Conservation (phyloP, 768 basidiomycete genomes). For the Tephrocybe sp. region DNA sequence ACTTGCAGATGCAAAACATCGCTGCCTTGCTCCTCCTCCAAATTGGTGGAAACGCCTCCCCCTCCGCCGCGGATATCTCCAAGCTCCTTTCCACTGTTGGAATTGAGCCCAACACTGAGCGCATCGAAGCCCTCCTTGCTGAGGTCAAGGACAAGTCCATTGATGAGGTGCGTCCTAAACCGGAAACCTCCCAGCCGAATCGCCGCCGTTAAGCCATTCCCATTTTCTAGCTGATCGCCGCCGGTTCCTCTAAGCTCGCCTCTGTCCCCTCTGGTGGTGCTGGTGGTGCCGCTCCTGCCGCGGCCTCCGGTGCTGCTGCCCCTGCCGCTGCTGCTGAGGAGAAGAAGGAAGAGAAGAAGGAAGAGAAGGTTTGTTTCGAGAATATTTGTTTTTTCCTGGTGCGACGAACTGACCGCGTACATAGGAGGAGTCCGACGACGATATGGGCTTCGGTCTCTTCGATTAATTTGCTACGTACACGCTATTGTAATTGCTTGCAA, state of each 20-base stretch:
- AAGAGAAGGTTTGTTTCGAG: conserved; percentile 67
- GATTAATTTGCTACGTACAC: conserved; percentile 52
- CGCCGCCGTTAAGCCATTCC: conserved; percentile 5
- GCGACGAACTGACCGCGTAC: not conserved
- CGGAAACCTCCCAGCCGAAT: conserved; percentile 11
- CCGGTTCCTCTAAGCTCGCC: conserved; percentile 90
- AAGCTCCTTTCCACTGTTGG: conserved; percentile 83
- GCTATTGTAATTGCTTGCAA: conserved; percentile 6
- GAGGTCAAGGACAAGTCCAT: conserved; percentile 92
- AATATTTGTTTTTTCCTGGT: conserved; percentile 1
- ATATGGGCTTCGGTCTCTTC: conserved; percentile 99
- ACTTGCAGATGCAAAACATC: conserved; percentile 78
- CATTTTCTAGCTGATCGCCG: conserved; percentile 72
- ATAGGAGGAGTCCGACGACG: conserved; percentile 94
- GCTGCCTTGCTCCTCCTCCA: conserved; percentile 98
- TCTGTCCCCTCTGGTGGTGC: conserved; percentile 96
- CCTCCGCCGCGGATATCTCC: conserved; percentile 85
- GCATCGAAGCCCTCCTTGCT: conserved; percentile 77
- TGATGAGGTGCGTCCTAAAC: conserved; percentile 54
- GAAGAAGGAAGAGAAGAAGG: conserved; percentile 87
- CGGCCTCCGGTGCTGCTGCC: conserved; percentile 46
- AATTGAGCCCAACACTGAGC: conserved; percentile 82
- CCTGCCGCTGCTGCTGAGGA: conserved; percentile 60
- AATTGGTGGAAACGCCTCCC: conserved; percentile 86
- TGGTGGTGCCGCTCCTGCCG: conserved; percentile 54